Evolutionary conservation across 2,329 filamentous ascomycete species (phyloP).

Genomic region (Huntiella omanensis): DNA sequence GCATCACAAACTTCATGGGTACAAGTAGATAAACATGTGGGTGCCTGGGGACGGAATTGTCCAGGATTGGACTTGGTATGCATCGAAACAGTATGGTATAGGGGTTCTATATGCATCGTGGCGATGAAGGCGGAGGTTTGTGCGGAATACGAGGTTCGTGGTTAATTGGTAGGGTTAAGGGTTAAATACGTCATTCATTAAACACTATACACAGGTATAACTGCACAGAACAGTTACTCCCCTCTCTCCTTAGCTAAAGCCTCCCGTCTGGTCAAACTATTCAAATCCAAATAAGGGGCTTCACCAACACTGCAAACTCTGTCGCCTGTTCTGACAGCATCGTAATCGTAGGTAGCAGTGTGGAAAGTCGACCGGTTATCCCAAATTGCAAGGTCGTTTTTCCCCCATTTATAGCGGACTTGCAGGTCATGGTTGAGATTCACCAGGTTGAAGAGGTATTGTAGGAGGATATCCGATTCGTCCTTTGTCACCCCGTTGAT

Average conservation of each 20-base stretch:
- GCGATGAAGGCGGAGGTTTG: no score
- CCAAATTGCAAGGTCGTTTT: constrained; percentile 25
- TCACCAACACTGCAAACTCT: constrained; percentile 34
- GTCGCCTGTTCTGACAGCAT: constrained; percentile 30
- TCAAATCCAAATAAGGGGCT: constrained; percentile 31
- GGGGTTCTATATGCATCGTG: no score
- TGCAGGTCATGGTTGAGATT: constrained; percentile 38
- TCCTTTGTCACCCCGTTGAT: constrained; percentile 36
- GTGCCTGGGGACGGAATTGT: no score
- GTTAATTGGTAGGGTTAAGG: no score
- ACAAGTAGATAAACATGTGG: no score
- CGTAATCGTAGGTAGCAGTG: constrained; percentile 38
- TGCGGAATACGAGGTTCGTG: no score
- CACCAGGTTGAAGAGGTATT: constrained; percentile 28
- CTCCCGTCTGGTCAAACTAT: constrained; percentile 21
- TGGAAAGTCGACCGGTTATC: constrained; percentile 31
- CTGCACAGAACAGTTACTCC: background rate
- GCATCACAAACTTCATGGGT: no score
- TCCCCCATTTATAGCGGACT: constrained; percentile 33
- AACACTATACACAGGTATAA: background rate
- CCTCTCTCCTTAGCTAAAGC: constrained; percentile 2
- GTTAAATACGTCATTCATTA: background rate
- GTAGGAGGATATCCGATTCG: constrained; percentile 32
- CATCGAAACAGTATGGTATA: no score
- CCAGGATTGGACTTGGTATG: no score